Conservation (phyloP, 805 yeast genomes). For the Sugiyamaella floridensis region DNA sequence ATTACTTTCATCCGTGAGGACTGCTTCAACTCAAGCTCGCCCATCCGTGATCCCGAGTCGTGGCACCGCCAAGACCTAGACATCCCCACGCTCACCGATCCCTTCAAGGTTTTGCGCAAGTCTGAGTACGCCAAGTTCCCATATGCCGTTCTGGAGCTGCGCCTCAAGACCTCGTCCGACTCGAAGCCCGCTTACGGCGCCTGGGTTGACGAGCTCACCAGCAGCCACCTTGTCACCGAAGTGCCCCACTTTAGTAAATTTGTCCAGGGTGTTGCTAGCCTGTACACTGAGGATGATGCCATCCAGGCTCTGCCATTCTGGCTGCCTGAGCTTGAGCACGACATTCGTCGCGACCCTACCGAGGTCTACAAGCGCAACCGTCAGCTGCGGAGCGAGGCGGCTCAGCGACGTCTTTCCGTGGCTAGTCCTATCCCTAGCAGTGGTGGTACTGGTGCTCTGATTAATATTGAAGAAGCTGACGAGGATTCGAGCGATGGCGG, state of each 20-base stretch:
- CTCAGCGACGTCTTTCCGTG: conserved; percentile 1
- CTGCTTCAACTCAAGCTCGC: conserved; percentile 72
- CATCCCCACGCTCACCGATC: conserved; percentile 56
- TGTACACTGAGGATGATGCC: conserved; percentile 84
- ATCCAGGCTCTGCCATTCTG: conserved; percentile 89
- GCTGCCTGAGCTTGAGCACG: conserved; percentile 81
- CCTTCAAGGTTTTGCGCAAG: conserved; percentile 66
- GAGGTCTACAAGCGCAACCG: conserved; percentile 67
- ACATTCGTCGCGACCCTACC: conserved; percentile 70
- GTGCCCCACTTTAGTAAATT: conserved; percentile 91
- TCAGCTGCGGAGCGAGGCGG: conserved; percentile 19
- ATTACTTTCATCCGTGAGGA: conserved; percentile 86
- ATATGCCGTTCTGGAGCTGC: conserved; percentile 70
- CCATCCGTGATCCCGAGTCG: conserved; percentile 76
- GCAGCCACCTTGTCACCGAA: conserved; percentile 80
- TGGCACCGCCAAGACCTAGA: conserved; percentile 96
- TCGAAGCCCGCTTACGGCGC: conserved; percentile 32
- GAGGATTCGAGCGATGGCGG: conserved; percentile 43
- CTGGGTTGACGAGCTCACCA: conserved; percentile 85
- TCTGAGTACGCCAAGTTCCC: conserved; percentile 86
- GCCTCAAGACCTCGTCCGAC: conserved; percentile 42
- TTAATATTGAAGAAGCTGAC: conserved; percentile 44
- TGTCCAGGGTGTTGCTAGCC: conserved; percentile 83
- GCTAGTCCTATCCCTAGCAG: conserved; percentile 11
- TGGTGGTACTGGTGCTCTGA: conserved; percentile 37